phyloP scores from a whole-genome alignment of 345 rosid genomes.

The Salix viminalis region DNA sequence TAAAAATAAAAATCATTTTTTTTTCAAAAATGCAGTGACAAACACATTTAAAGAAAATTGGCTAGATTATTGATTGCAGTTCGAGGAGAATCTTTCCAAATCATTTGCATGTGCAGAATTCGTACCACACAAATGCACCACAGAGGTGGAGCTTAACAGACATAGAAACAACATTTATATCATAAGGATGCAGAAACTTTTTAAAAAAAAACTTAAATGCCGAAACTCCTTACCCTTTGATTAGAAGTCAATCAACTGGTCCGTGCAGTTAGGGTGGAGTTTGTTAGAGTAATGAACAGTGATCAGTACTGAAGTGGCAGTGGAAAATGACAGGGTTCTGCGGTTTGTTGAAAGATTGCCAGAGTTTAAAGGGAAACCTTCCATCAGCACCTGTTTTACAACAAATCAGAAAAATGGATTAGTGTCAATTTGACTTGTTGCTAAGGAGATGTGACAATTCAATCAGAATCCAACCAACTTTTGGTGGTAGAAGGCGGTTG shows the following conservation, averaged over 20 bases:
- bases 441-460: neutral
- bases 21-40: too few species aligned
- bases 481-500: neutral
- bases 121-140: too few species aligned
- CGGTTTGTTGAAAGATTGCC: slow-evolving; percentile 17
- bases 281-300: slow-evolving; percentile 10
- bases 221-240: slow-evolving; percentile 10
- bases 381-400: slow-evolving; percentile 9
- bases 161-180: slow-evolving; percentile 5
- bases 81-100: too few species aligned
- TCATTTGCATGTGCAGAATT: too few species aligned
- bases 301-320: slow-evolving; percentile 2
- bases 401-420: neutral
- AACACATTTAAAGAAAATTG: too few species aligned
- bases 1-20: too few species aligned
- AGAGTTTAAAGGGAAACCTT: slow-evolving; percentile 8
- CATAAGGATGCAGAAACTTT: neutral
- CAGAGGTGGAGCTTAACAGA: neutral
- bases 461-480: neutral
- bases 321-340: slow-evolving; percentile 7
- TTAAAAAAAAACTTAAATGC: too few species aligned
- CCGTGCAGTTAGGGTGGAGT: slow-evolving; percentile 16
- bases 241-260: slow-evolving; percentile 33
- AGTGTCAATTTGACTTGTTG: neutral
- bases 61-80: too few species aligned